A percentile compares a stretch with the other conserved stretches of the same genome.
Evolutionary conservation across 2,329 filamentous ascomycete species (phyloP).

Genomic region (Alternaria arbusti): DNA sequence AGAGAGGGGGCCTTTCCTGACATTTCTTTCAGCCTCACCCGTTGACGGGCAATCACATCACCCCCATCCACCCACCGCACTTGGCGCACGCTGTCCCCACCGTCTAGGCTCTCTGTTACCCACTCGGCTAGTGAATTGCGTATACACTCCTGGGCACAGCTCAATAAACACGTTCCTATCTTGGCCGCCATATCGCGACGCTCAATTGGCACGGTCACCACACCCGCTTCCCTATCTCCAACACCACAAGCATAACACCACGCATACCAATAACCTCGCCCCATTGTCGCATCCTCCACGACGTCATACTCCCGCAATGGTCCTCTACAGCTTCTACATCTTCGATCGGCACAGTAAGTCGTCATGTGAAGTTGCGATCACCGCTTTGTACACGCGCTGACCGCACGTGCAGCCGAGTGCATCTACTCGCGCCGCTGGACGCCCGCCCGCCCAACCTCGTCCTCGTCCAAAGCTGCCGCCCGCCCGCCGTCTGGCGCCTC

Average conservation of each 20-base stretch:
- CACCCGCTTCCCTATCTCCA: slow-evolving; percentile 3
- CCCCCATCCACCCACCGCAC: not conserved
- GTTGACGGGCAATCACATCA: not conserved
- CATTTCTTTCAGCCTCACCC: slow-evolving; percentile 20
- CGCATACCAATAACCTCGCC: not conserved
- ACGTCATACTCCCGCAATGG: slow-evolving; percentile 63
- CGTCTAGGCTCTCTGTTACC: not conserved
- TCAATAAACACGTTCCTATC: not conserved
- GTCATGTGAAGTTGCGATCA: not conserved
- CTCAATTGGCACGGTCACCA: not conserved
- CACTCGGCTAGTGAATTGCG: not conserved
- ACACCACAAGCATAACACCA: not conserved
- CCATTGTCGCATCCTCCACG: not conserved
- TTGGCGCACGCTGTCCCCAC: not conserved
- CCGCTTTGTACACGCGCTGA: slow-evolving; percentile 15
- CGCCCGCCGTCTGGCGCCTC: slow-evolving; percentile 59
- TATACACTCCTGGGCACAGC: not conserved
- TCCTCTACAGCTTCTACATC: slow-evolving; percentile 97
- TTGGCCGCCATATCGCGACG: not conserved
- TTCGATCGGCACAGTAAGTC: slow-evolving; percentile 94
- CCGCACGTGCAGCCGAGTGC: slow-evolving; percentile 76
- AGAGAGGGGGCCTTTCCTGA: slow-evolving; percentile 14
- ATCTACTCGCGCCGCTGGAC: slow-evolving; percentile 93
- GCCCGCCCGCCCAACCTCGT: slow-evolving; percentile 54
- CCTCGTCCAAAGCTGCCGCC: slow-evolving; percentile 51